Evolutionary conservation across 805 yeast genomes (phyloP).

Genomic region (Ogataea methanolica): DNA sequence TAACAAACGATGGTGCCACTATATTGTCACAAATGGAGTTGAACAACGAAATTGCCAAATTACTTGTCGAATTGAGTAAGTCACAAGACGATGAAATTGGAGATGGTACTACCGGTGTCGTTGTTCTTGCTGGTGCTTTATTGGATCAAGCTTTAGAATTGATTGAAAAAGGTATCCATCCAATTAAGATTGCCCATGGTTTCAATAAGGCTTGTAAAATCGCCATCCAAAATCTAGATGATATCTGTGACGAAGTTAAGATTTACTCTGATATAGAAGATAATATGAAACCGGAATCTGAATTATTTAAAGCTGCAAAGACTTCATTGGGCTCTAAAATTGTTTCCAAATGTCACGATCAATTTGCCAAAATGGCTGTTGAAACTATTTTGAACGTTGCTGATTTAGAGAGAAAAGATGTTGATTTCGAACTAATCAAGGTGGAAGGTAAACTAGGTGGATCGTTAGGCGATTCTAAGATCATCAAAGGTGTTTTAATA

Average conservation of each 20-base stretch:
- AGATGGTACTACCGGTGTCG: slow-evolving; percentile 99
- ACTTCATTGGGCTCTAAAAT: slow-evolving; percentile 94
- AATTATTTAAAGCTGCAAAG: slow-evolving; percentile 84
- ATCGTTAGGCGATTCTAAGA: slow-evolving; percentile 73
- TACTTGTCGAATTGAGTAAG: slow-evolving; percentile 86
- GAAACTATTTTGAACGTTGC: slow-evolving; percentile 92
- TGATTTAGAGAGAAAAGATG: slow-evolving; percentile 88
- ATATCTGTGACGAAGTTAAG: slow-evolving; percentile 41
- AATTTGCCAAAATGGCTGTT: slow-evolving; percentile 95
- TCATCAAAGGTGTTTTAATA: slow-evolving; percentile 86
- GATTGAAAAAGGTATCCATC: slow-evolving; percentile 96
- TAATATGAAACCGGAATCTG: slow-evolving; percentile 34
- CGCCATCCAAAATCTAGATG: slow-evolving; percentile 74
- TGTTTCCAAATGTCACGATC: slow-evolving; percentile 89
- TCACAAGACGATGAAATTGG: slow-evolving; percentile 99
- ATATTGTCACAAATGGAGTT: slow-evolving; percentile 93
- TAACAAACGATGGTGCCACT: slow-evolving; percentile 98
- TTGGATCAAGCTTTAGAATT: slow-evolving; percentile 92
- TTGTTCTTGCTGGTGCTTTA: slow-evolving; percentile 90
- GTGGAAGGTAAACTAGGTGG: slow-evolving; percentile 97
- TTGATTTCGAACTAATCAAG: slow-evolving; percentile 93
- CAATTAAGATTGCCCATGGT: slow-evolving; percentile 94
- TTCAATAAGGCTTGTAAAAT: slow-evolving; percentile 95
- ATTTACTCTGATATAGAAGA: slow-evolving; percentile 28
- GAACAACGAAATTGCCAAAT: slow-evolving; percentile 92